Base-by-base conservation (phyloP, 2,329 filamentous ascomycete species). In the Fusarium devonianum region DNA sequence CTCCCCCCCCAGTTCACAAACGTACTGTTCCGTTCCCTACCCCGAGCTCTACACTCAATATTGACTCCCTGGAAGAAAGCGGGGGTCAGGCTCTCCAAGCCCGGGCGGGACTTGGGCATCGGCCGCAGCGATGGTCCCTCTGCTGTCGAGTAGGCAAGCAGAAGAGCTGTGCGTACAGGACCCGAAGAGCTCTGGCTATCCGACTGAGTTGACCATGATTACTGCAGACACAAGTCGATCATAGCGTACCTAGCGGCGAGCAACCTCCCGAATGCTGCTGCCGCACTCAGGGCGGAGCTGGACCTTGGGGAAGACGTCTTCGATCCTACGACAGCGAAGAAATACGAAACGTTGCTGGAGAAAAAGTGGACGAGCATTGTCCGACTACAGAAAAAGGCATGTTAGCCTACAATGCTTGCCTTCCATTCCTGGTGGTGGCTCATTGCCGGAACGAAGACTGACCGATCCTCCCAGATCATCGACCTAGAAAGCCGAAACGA, bases 351-450 rank as follows among this genome's bases (percentile, higher is more conserved):
- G 2, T 75, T 97, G 19, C 75, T 97, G 61, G 93, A 97, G 80
- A 97, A 96, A 83, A 97, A 97, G 78, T 97, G 93, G 93, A 97
- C 93, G 14, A 94, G 91, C 66, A 89, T 97, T 19, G 92, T 97
- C 66, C 83, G 93, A 54, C 74, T 97, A 71, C 93, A 97, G 75
- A 97, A 96, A 75, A 97, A 96, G 89, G 90, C 89, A 73, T 39
- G 14, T n/a, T 11, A 5, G 9, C 58, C 16, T 22, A n/a, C n/a
- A n/a, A n/a, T n/a, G n/a, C n/a, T n/a, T n/a, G n/a, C n/a, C n/a
- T n/a, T n/a, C n/a, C n/a, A n/a, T n/a, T n/a, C n/a, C n/a, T n/a
- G n/a, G n/a, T n/a, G n/a, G n/a, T n/a, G n/a, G n/a, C n/a, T n/a
- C n/a, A n/a, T n/a, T n/a, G n/a, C n/a, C n/a, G n/a, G n/a, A n/a